Conservation (phyloP, 257 asterid genomes). For the Solanum appendiculatum region DNA sequence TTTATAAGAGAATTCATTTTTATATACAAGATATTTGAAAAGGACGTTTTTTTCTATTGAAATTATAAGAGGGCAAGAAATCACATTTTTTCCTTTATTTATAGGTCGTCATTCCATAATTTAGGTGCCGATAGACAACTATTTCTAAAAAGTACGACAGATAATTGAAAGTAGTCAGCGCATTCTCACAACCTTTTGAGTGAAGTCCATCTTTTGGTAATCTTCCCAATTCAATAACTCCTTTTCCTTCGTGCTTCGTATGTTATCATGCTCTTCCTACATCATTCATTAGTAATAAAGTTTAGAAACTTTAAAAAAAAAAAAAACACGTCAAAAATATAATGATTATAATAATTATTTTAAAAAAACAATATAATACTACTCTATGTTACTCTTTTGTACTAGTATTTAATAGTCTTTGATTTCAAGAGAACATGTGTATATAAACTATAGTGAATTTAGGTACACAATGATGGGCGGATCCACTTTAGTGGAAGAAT, state of each 20-base stretch:
- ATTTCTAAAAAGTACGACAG: too few relatives aligned
- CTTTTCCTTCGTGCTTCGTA: slow-evolving; percentile 47
- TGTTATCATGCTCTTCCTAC: slow-evolving; percentile 50
- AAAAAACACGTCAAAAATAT: background rate
- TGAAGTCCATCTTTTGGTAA: slow-evolving; percentile 59
- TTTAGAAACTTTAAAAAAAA: background rate
- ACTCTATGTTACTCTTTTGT: background rate
- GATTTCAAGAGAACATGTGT: background rate
- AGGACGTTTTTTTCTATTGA: background rate
- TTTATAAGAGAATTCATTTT: too few relatives aligned
- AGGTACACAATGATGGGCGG: background rate
- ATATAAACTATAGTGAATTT: background rate
- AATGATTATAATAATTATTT: background rate
- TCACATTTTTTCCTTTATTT: too few relatives aligned
- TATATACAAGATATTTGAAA: too few relatives aligned
- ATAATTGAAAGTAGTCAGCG: background rate
- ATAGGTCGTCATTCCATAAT: background rate
- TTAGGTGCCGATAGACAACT: background rate
- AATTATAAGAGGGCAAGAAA: background rate
- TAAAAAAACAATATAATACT: background rate
- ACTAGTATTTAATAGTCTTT: background rate
- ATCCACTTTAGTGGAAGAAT: too few relatives aligned
- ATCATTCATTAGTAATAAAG: background rate
- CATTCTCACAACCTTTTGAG: slow-evolving; percentile 37
- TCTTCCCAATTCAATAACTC: slow-evolving; percentile 63